Conservation (phyloP, 1,139 yeast genomes). For the Yamadazyma spencermartinsiae region DNA sequence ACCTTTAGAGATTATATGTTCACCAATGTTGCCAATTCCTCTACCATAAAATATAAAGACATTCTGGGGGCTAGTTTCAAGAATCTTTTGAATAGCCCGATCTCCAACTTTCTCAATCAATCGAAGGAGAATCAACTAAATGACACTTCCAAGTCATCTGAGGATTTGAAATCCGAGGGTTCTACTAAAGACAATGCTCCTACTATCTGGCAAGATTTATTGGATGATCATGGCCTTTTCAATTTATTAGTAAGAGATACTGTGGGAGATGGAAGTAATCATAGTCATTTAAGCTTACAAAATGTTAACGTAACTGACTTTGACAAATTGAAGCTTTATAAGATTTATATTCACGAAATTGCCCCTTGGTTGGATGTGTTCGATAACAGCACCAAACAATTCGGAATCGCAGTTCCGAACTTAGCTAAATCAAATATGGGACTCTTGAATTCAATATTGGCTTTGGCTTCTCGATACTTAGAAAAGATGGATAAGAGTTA, state of each 20-base stretch:
- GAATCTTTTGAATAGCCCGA: conserved; percentile 16
- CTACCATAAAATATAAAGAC: conserved; percentile 6
- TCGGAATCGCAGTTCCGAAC: conserved; percentile 25
- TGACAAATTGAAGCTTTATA: conserved; percentile 23
- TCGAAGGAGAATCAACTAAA: neutral
- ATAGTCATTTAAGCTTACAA: neutral
- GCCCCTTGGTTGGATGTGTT: conserved; percentile 39
- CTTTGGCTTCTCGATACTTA: conserved; percentile 29
- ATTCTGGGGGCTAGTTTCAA: conserved; percentile 12
- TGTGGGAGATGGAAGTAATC: neutral
- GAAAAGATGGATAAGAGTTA: conserved; percentile 21
- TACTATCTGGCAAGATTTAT: conserved; percentile 15
- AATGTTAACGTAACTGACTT: conserved; percentile 7
- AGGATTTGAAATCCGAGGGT: neutral
- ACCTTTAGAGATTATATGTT: conserved; percentile 33
- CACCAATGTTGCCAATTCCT: conserved; percentile 22
- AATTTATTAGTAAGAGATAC: conserved; percentile 3
- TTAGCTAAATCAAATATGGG: conserved; percentile 21
- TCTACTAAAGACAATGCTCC: conserved; percentile 6
- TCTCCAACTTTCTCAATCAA: conserved; percentile 11
- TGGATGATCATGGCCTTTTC: conserved; percentile 10
- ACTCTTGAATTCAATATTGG: conserved; percentile 26
- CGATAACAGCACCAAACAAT: conserved; percentile 25
- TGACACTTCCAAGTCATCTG: neutral
- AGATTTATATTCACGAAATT: conserved; percentile 29